Percentiles rank a stretch among this genome's conserved stretches.
Conservation (phyloP, 257 asterid genomes). For the Petunia axillaris region DNA sequence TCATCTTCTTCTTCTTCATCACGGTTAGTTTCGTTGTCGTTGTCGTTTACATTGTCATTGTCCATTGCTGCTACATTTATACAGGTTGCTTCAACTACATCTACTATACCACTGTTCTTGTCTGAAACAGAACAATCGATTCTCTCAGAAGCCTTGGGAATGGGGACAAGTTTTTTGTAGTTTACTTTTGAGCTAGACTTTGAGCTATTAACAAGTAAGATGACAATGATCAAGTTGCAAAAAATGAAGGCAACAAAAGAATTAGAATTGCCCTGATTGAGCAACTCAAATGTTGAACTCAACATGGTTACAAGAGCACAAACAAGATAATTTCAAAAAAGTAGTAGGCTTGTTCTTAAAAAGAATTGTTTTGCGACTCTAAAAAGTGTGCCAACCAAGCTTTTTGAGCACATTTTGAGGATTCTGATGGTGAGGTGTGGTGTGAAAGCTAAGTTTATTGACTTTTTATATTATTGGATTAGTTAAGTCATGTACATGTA, state of each 20-base stretch:
- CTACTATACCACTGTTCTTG: neutral
- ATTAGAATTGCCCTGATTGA: constrained; percentile 9
- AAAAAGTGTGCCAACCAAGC: neutral
- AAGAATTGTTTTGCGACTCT: neutral
- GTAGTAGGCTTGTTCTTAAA: constrained; percentile 6
- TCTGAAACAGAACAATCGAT: neutral
- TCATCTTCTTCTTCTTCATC: constrained; percentile 29
- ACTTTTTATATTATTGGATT: neutral
- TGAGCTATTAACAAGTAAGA: neutral
- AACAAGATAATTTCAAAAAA: neutral
- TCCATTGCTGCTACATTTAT: neutral
- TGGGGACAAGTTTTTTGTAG: constrained; percentile 2
- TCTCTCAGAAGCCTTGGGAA: neutral
- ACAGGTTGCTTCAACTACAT: neutral
- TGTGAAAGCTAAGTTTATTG: constrained; percentile 15
- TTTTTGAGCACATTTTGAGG: neutral
- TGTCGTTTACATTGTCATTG: neutral
- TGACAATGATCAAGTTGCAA: constrained; percentile 20
- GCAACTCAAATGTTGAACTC: constrained; percentile 26
- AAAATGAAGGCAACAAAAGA: constrained; percentile 24
- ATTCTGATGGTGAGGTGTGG: constrained; percentile 12
- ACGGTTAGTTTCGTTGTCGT: neutral
- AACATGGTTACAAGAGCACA: neutral
- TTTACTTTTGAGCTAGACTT: neutral
- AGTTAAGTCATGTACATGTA: neutral